phyloP scores from a whole-genome alignment of 495 filamentous ascomycete genomes.

The Penicillium herquei region DNA sequence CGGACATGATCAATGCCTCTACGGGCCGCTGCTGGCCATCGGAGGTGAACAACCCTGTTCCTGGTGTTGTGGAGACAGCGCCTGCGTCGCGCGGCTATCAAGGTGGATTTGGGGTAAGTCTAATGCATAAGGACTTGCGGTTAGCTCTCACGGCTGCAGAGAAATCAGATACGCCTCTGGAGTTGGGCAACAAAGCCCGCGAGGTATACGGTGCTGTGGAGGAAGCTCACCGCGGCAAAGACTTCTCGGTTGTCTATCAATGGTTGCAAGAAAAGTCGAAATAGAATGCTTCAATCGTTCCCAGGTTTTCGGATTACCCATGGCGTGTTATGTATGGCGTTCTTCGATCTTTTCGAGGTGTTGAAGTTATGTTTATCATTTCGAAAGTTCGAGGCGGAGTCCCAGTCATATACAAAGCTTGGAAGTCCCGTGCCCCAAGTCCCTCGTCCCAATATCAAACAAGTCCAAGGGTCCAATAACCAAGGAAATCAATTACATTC shows the following conservation, averaged over 20 bases:
- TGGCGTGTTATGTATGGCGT: too few species aligned
- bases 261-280: conserved; percentile 54
- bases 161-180: conserved; percentile 63
- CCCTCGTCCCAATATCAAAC: too few species aligned
- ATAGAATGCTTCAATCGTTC: conserved; percentile 2
- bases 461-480: too few species aligned
- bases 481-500: too few species aligned
- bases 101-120: conserved; percentile 76
- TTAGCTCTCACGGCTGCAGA: conserved; percentile 72
- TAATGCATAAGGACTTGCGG: conserved; percentile 83
- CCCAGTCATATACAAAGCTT: too few species aligned
- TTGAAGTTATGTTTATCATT: too few species aligned
- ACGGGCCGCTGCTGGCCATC: conserved; percentile 90
- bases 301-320: too few species aligned
- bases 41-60: conserved; percentile 90
- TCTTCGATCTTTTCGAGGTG: neutral
- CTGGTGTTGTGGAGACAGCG: conserved; percentile 71
- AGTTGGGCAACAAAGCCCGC: conserved; percentile 60
- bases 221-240: conserved; percentile 61
- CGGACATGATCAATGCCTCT: conserved; percentile 77
- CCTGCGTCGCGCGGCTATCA: conserved; percentile 72
- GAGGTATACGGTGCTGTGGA: conserved; percentile 68
- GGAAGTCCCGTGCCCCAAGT: too few species aligned
- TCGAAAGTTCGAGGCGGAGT: too few species aligned
- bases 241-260: conserved; percentile 84